These are phyloP conservation scores for Aphanomyces stellatus DNA, from an alignment of 352 stramenopile species.

Conservation along the genomic window DNA sequence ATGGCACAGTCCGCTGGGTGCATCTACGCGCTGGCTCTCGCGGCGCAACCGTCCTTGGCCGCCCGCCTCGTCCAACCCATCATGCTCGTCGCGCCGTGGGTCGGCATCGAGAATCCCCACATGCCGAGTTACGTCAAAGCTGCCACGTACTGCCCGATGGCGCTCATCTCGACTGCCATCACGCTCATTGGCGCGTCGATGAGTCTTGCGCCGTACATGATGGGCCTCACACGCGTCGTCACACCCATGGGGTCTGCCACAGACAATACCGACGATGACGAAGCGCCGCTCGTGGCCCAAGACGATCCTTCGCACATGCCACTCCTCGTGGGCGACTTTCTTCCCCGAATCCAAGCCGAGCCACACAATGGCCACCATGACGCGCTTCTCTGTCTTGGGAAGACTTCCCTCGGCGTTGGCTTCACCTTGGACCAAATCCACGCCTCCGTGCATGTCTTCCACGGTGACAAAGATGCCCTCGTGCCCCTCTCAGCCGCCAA, in stretches of 20 bases:
- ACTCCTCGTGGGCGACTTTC: slow-evolving; percentile 7
- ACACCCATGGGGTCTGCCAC: neutral
- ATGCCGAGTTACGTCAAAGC: neutral
- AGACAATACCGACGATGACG: neutral
- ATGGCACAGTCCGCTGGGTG: slow-evolving; percentile 16
- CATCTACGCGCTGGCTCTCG: slow-evolving; percentile 17
- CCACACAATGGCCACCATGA: slow-evolving; percentile 14
- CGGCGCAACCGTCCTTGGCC: neutral
- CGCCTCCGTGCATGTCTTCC: neutral
- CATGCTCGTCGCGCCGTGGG: slow-evolving; percentile 12
- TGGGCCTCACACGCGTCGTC: neutral
- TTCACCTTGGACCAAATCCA: neutral
- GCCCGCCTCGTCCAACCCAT: slow-evolving; percentile 1
- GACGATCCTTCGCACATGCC: no score
- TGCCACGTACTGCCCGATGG: slow-evolving; percentile 11
- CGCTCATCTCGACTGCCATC: slow-evolving; percentile 6
- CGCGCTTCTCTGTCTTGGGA: slow-evolving; percentile 13
- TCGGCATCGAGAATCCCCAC: slow-evolving; percentile 6
- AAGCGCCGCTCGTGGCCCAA: neutral
- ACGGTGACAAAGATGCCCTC: slow-evolving; percentile 11
- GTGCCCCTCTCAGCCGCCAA: slow-evolving; percentile 13
- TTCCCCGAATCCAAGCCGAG: slow-evolving; percentile 1
- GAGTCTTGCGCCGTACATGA: neutral
- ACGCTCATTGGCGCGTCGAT: slow-evolving; percentile 9
- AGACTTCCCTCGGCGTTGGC: neutral